These are phyloP conservation scores for Elaeagnus macrophylla DNA, from an alignment of 306 rosid species.

Conservation along the genomic window DNA sequence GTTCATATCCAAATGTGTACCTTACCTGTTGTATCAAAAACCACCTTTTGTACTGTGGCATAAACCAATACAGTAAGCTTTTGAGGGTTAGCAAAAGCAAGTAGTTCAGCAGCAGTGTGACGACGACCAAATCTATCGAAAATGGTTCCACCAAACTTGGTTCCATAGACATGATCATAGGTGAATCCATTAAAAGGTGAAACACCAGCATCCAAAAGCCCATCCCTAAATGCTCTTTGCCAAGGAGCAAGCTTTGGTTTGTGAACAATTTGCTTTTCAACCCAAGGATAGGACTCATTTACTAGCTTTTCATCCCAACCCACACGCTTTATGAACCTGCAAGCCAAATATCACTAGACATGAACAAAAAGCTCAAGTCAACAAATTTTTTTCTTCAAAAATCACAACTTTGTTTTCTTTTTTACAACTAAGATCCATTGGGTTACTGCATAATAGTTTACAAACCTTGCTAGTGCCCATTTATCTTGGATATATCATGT, in stretches of 20 bases:
- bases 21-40: slow-evolving; percentile 55
- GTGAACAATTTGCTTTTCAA: slow-evolving; percentile 79
- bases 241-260: slow-evolving; percentile 44
- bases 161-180: slow-evolving; percentile 79
- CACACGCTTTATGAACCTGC: slow-evolving; percentile 57
- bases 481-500: no score
- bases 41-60: slow-evolving; percentile 76
- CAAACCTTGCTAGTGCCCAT: no score
- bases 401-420: no score
- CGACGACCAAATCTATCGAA: slow-evolving; percentile 72
- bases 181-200: slow-evolving; percentile 93
- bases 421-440: no score
- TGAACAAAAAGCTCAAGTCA: no score
- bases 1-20: neutral
- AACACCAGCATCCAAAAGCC: slow-evolving; percentile 65
- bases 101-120: slow-evolving; percentile 79
- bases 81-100: slow-evolving; percentile 49
- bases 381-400: neutral
- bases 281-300: slow-evolving; percentile 76
- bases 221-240: slow-evolving; percentile 64
- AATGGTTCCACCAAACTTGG: slow-evolving; percentile 93
- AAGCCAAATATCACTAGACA: slow-evolving; percentile 9
- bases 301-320: slow-evolving; percentile 72
- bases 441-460: no score
- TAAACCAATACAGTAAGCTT: slow-evolving; percentile 59